Conservation (phyloP, 2,329 filamentous ascomycete species). For the Apiospora kogelbergensis region DNA sequence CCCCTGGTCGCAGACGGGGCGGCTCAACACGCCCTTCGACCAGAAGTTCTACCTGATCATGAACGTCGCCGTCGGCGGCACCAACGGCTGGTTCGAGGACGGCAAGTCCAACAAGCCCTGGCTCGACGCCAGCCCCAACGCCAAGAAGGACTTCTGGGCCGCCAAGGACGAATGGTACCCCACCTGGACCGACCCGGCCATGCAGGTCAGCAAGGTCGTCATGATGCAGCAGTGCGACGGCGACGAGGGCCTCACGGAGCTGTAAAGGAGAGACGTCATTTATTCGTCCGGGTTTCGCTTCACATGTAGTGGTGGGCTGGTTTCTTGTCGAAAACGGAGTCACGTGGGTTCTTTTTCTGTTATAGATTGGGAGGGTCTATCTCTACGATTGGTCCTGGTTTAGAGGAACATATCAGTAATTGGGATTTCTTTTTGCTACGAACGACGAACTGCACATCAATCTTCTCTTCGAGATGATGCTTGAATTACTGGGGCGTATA, state of each 20-base stretch:
- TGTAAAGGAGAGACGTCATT: background rate
- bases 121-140: slow-evolving; percentile 66
- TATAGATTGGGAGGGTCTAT: background rate
- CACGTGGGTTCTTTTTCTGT: background rate
- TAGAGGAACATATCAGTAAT: background rate
- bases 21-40: slow-evolving; percentile 70
- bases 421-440: background rate
- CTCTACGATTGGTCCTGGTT: background rate
- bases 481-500: background rate
- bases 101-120: slow-evolving; percentile 73
- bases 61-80: slow-evolving; percentile 74
- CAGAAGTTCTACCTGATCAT: slow-evolving; percentile 74
- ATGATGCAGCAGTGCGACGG: slow-evolving; percentile 72
- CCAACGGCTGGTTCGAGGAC: slow-evolving; percentile 83
- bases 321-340: background rate
- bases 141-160: slow-evolving; percentile 76
- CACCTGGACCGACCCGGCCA: slow-evolving; percentile 68
- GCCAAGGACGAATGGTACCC: slow-evolving; percentile 64
- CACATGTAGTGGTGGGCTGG: background rate
- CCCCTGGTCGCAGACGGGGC: slow-evolving; percentile 62
- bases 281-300: no score
- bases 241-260: slow-evolving; percentile 39
- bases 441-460: background rate
- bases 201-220: slow-evolving; percentile 69
- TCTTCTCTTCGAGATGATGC: background rate